A percentile compares a stretch with the other conserved stretches of the same genome.
Conservation (phyloP, 176 grass and related monocot species). For the Rhipidocladum racemiflorum region DNA sequence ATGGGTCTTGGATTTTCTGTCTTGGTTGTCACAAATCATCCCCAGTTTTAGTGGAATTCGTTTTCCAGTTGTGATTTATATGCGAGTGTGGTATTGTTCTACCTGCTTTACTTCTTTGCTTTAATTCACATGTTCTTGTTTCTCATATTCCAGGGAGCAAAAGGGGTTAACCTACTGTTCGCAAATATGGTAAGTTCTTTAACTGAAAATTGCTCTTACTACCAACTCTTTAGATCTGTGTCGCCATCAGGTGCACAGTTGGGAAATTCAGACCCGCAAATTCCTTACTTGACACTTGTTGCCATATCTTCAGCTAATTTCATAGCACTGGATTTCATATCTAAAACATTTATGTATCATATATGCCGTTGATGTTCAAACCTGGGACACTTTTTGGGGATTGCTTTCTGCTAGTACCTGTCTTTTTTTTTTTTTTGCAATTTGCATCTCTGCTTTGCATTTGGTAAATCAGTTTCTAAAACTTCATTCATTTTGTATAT, state of each 20-base stretch:
- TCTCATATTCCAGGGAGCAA: slow-evolving; percentile 27
- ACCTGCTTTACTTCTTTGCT: not conserved
- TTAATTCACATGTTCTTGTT: not conserved
- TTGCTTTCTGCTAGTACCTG: not conserved
- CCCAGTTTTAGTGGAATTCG: not conserved
- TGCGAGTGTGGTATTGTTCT: not conserved
- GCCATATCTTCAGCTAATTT: not conserved
- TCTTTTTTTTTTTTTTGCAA: not conserved
- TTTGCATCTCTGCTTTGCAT: not conserved
- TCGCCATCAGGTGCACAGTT: not conserved
- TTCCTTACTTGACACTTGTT: slow-evolving; percentile 4
- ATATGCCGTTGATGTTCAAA: not conserved
- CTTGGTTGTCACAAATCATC: not conserved
- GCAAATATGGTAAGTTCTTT: slow-evolving; percentile 40
- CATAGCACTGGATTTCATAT: not conserved
- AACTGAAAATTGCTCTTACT: slow-evolving; percentile 13
- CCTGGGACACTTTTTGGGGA: not conserved
- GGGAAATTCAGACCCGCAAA: not conserved
- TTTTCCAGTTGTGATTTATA: not conserved
- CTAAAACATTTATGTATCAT: not conserved
- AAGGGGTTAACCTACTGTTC: slow-evolving; percentile 13
- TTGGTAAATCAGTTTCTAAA: not conserved
- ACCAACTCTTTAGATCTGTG: not conserved
- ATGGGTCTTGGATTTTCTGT: not conserved
- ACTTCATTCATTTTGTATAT: not conserved